Percentiles rank a stretch among this genome's conserved stretches.
These are phyloP conservation scores for Thelephora aurantiotincta DNA, from an alignment of 768 basidiomycete genomes.

Conservation along the genomic window DNA sequence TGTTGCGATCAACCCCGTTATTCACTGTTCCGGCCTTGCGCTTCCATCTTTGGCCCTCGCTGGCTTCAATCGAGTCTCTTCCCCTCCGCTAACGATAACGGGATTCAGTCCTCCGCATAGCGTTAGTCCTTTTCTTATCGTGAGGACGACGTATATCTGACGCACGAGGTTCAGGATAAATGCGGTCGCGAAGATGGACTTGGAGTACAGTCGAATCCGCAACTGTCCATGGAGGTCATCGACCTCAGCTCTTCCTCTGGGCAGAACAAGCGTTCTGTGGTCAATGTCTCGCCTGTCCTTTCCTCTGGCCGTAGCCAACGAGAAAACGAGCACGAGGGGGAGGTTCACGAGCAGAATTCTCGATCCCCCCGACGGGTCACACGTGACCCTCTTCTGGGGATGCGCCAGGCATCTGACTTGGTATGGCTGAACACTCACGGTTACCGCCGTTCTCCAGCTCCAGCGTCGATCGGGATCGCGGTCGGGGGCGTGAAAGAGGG, in stretches of 20 bases:
- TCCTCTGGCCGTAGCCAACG: slow-evolving; percentile 7
- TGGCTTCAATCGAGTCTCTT: too few species aligned
- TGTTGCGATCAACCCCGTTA: too few species aligned
- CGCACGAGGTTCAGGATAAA: too few species aligned
- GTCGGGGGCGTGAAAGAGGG: slow-evolving; percentile 13
- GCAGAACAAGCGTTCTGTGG: neutral
- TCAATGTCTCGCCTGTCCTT: slow-evolving; percentile 3
- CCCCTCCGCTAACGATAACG: too few species aligned
- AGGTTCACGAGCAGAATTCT: too few species aligned
- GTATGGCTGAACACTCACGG: slow-evolving; percentile 3
- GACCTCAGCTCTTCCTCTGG: neutral
- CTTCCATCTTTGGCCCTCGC: too few species aligned
- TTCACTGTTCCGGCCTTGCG: too few species aligned
- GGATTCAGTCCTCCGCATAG: too few species aligned
- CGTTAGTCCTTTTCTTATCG: too few species aligned
- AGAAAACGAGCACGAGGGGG: slow-evolving; percentile 9
- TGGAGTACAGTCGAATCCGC: too few species aligned
- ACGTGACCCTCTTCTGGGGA: neutral
- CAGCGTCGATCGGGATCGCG: slow-evolving; percentile 8
- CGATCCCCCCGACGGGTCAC: neutral
- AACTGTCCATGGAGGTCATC: slow-evolving; percentile 9
- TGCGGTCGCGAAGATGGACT: too few species aligned
- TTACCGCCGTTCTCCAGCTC: slow-evolving; percentile 4
- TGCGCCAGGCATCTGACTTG: neutral
- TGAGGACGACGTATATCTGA: too few species aligned